A percentile compares a stretch with the other conserved stretches of the same genome.
These are phyloP conservation scores for Vaccinium myrtillus DNA, from an alignment of 148 eudicot species.

Conservation along the genomic window DNA sequence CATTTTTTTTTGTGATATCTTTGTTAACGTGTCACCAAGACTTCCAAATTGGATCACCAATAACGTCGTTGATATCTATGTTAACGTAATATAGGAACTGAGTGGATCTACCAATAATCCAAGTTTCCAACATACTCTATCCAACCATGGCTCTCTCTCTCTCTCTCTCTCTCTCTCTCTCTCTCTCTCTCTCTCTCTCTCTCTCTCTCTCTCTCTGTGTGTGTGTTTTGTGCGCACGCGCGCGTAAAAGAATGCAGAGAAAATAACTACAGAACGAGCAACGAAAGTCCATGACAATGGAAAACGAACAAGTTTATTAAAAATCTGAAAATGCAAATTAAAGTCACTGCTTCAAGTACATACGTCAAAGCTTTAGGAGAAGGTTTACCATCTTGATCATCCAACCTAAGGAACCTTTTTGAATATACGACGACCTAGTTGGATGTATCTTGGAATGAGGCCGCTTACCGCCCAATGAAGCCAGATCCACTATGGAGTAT, in stretches of 20 bases:
- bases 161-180: no score
- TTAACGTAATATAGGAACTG: background rate
- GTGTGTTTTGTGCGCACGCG: no score
- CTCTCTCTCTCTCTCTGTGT: no score
- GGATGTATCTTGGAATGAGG: background rate
- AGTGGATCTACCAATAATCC: background rate
- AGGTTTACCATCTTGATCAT: background rate
- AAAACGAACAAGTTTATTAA: background rate
- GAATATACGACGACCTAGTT: background rate
- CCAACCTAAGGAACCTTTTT: background rate
- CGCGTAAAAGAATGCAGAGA: background rate
- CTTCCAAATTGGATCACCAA: background rate
- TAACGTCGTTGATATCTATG: background rate
- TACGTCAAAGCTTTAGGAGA: slow-evolving; percentile 1
- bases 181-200: no score
- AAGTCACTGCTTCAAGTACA: background rate
- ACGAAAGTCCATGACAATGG: background rate
- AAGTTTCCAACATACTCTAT: no score
- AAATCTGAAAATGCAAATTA: background rate
- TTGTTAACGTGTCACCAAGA: no score
- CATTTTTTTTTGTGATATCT: no score
- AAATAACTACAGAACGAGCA: background rate
- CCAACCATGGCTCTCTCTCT: no score
- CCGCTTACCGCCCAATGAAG: background rate
- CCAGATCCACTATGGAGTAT: background rate